Evolutionary conservation across 345 rosid genomes (phyloP).

Genomic region (rapeseed (Brassica napus)): DNA sequence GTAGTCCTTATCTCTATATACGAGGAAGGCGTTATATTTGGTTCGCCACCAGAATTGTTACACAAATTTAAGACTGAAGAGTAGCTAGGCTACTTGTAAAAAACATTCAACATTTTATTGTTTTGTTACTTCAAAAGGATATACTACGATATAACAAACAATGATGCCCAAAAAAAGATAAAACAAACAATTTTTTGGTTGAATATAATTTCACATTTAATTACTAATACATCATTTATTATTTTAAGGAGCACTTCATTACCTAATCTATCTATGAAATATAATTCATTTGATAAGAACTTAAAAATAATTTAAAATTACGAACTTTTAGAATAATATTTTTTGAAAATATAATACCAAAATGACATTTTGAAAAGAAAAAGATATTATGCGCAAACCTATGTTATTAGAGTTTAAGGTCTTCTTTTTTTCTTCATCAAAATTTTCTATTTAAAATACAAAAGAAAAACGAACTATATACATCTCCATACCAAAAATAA

Average conservation of each 20-base stretch:
- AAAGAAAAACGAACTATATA: not conserved
- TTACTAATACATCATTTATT: not conserved
- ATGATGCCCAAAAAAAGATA: not conserved
- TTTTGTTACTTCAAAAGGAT: not conserved
- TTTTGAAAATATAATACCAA: not conserved
- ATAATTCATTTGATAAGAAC: not conserved
- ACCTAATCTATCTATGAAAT: not conserved
- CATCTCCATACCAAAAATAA: not conserved
- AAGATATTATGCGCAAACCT: not conserved
- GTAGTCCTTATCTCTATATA: no score
- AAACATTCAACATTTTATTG: not conserved
- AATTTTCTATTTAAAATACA: not conserved
- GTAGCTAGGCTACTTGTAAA: not conserved
- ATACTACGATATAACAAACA: not conserved
- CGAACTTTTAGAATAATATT: not conserved
- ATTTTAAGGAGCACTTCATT: not conserved
- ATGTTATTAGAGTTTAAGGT: not conserved
- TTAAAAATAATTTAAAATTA: not conserved
- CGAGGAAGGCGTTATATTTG: not conserved
- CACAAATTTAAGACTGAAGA: not conserved
- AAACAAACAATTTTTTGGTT: not conserved
- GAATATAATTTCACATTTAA: not conserved
- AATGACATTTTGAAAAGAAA: not conserved
- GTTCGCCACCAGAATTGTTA: not conserved
- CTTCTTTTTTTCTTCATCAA: not conserved